Evolutionary conservation across 805 yeast genomes (phyloP), one percentile per base, ranked within the genome.

Genomic region (Myxozyma sirexii): DNA sequence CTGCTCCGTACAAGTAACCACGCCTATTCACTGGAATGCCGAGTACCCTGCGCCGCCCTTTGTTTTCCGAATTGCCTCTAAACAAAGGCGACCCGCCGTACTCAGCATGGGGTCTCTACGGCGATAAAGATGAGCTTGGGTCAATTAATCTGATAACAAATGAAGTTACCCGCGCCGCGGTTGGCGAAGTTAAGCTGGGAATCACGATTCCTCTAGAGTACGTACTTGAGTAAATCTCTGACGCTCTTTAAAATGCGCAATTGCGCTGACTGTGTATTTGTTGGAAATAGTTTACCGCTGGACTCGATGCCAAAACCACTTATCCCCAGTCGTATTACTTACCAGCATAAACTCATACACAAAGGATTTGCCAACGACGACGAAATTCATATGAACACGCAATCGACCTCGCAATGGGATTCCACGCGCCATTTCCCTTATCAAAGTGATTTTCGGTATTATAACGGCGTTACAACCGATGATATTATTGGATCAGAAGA

Each of bases 351-450:
- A 19, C 21, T 52, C 8, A 19, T 52, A 38, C 42, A 48, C 4
- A 41, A 42, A 41, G 48, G 56, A 17, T 29, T 26, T 19, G 56
- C 56, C 48, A 42, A 52, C 46, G 56, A 52, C 39, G 56, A 52
- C 42, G 48, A 52, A 15, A 43, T 52, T 21, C 21, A 17, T 7
- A 27, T 52, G 7, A 52, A 52, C 46, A 52, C 56, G 19, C 56
- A 52, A 23, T 15, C 29, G 8, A 52, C 56, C n/a, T 42, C 56
- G 6, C 56, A 52, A 29, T 52, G 56, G 56, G 56, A 52, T 23
- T 52, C 54, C 8, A 3, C 42, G 19, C 56, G 48, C 12, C 48
- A 52, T 29, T 52, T 52, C 17, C 56, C 48, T 1, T 41, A 42
- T 35, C 56, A 41, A 52, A 27, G 23, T 38, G 37, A 37, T 31